phyloP scores from a whole-genome alignment of 1,284 basidiomycete species.

The Melanopsichium pennsylvanicum region DNA sequence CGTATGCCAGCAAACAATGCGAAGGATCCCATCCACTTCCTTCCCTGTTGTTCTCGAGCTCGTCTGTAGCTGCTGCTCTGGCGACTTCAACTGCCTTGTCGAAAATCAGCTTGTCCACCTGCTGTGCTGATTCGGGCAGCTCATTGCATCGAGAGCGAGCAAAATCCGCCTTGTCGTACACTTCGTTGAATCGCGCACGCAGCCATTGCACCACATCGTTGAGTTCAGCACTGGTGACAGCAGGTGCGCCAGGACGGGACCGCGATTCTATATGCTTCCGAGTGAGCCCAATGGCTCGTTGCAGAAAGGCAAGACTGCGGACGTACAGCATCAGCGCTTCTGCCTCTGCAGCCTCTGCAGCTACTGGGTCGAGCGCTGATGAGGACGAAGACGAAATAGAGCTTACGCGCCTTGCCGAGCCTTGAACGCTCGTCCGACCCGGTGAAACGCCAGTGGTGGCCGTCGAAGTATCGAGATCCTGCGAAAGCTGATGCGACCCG shows the following conservation, averaged over 20 bases:
- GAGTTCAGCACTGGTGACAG: conserved; percentile 68
- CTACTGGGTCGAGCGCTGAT: conserved; percentile 30
- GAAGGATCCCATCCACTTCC: conserved; percentile 73
- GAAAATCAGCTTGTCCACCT: conserved; percentile 70
- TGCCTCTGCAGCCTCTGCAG: conserved; percentile 68
- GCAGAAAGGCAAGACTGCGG: conserved; percentile 88
- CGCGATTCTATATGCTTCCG: conserved; percentile 67
- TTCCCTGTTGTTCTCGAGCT: conserved; percentile 72
- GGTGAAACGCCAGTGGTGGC: conserved; percentile 31
- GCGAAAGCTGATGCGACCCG: conserved; percentile 53
- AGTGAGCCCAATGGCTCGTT: conserved; percentile 76
- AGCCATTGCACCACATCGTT: conserved; percentile 73
- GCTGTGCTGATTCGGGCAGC: conserved; percentile 67
- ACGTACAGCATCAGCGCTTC: conserved; percentile 89
- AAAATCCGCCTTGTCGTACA: conserved; percentile 71
- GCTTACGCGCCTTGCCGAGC: conserved; percentile 13
- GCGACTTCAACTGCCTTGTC: conserved; percentile 73
- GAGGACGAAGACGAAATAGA: conserved; percentile 41
- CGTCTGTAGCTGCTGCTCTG: conserved; percentile 87
- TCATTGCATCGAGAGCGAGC: conserved; percentile 69
- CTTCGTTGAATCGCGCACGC: conserved; percentile 71
- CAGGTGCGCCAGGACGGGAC: conserved; percentile 38
- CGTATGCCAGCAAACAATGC: conserved; percentile 90
- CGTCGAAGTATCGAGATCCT: conserved; percentile 27
- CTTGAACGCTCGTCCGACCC: conserved; percentile 19